Evolutionary conservation across 1,139 yeast species (phyloP).

Genomic region (Zhuliangozyma parablackwelliae): DNA sequence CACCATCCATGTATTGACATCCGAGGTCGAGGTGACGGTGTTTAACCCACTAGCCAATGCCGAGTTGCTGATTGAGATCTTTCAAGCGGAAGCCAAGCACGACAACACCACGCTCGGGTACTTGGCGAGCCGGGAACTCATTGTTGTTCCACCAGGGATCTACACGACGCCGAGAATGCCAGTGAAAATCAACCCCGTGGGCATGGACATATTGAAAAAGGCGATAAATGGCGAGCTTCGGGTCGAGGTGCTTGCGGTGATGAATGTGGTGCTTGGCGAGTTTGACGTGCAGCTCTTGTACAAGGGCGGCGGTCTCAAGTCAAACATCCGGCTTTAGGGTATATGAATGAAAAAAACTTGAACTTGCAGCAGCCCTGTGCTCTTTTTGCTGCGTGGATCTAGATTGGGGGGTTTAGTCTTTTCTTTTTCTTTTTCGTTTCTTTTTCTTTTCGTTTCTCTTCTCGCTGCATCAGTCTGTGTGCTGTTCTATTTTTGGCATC

Average conservation of each 20-base stretch:
- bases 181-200: slow-evolving; percentile 39
- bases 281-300: slow-evolving; percentile 39
- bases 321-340: slow-evolving; percentile 34
- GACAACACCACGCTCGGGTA: slow-evolving; percentile 45
- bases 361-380: background rate
- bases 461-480: background rate
- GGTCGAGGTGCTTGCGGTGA: slow-evolving; percentile 42
- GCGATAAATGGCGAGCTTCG: slow-evolving; percentile 48
- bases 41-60: slow-evolving; percentile 49
- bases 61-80: slow-evolving; percentile 34
- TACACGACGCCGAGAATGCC: slow-evolving; percentile 47
- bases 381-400: background rate
- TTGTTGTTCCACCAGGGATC: slow-evolving; percentile 47
- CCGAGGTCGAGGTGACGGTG: slow-evolving; percentile 48
- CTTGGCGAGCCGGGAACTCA: slow-evolving; percentile 28
- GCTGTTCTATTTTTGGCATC: background rate
- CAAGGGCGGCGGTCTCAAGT: slow-evolving; percentile 36
- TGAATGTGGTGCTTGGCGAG: slow-evolving; percentile 32
- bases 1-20: slow-evolving; percentile 47
- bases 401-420: background rate
- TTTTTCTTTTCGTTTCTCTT: no score
- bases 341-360: background rate
- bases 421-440: no score
- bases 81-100: slow-evolving; percentile 44
- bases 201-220: slow-evolving; percentile 43